Evolutionary conservation across 768 basidiomycete genomes (phyloP).

Genomic region (Leccinum rimulosum): DNA sequence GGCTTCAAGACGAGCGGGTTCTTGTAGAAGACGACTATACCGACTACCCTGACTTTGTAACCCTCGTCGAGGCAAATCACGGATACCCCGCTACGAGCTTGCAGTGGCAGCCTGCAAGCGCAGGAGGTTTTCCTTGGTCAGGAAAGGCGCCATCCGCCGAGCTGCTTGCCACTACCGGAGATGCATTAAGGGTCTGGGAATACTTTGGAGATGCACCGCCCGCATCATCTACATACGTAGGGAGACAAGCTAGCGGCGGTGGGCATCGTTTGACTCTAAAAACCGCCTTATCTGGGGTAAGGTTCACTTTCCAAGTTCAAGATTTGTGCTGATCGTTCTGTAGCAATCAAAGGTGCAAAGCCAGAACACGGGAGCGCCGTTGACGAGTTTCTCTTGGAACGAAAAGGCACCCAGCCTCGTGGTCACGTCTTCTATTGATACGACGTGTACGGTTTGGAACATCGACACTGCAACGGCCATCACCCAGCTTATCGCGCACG

Average conservation of each 20-base stretch:
- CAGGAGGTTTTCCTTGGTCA: conserved; percentile 62
- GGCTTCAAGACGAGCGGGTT: conserved; percentile 83
- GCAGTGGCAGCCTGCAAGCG: conserved; percentile 86
- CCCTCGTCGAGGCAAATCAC: conserved; percentile 79
- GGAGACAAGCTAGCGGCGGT: conserved; percentile 53
- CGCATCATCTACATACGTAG: conserved; percentile 63
- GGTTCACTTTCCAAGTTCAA: conserved; percentile 29
- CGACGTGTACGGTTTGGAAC: conserved; percentile 99
- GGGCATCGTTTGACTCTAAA: conserved; percentile 70
- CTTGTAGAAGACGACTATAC: conserved; percentile 81
- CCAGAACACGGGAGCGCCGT: conserved; percentile 79
- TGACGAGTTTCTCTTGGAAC: conserved; percentile 99
- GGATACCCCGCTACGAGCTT: conserved; percentile 92
- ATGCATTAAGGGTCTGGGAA: conserved; percentile 91
- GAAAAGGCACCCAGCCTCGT: conserved; percentile 86
- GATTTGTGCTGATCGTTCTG: conserved; percentile 12
- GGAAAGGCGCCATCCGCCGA: conserved; percentile 70
- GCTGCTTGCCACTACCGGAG: conserved; percentile 89
- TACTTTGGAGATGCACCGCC: conserved; percentile 66
- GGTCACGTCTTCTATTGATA: conserved; percentile 97
- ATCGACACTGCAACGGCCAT: conserved; percentile 91
- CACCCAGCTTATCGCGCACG: conserved; percentile 96
- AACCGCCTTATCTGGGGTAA: conserved; percentile 77
- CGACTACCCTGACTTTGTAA: conserved; percentile 83
- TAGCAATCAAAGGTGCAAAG: conserved; percentile 90